Conservation (phyloP, 495 filamentous ascomycete genomes). For the Cercophora sp. region DNA sequence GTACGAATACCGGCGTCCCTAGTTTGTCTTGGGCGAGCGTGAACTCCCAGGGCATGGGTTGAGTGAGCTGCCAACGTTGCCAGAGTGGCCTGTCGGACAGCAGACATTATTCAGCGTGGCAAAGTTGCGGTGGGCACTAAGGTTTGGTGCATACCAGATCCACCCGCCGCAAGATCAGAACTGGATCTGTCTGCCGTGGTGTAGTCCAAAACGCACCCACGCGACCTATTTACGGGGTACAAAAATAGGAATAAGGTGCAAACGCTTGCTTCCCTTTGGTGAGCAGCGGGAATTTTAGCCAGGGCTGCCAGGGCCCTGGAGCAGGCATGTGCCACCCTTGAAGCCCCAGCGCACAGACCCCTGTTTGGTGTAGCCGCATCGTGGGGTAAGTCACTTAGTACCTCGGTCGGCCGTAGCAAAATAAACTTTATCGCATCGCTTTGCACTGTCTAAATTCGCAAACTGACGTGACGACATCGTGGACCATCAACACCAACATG, state of each 20-base stretch:
- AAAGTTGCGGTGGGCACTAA: neutral
- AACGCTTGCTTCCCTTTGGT: no score
- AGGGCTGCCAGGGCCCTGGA: neutral
- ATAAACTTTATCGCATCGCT: neutral
- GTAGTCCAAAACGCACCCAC: no score
- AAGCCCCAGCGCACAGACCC: slow-evolving; percentile 16
- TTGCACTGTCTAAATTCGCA: neutral
- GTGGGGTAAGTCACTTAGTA: slow-evolving; percentile 20
- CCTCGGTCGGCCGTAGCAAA: no score
- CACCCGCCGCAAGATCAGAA: no score
- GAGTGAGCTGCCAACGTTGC: neutral
- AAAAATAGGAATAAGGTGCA: no score
- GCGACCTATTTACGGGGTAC: no score
- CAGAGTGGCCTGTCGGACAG: slow-evolving; percentile 1
- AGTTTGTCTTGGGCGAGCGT: no score
- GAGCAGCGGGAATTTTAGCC: no score
- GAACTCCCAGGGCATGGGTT: no score
- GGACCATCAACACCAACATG: neutral
- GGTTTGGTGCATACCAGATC: neutral
- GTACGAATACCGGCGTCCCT: no score
- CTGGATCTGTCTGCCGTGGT: no score
- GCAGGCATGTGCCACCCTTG: slow-evolving; percentile 6
- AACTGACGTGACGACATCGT: neutral
- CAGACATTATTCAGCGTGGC: neutral
- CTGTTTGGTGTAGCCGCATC: slow-evolving; percentile 13